phyloP scores from a whole-genome alignment of 352 stramenopile species.

The Globisporangium canariense region DNA sequence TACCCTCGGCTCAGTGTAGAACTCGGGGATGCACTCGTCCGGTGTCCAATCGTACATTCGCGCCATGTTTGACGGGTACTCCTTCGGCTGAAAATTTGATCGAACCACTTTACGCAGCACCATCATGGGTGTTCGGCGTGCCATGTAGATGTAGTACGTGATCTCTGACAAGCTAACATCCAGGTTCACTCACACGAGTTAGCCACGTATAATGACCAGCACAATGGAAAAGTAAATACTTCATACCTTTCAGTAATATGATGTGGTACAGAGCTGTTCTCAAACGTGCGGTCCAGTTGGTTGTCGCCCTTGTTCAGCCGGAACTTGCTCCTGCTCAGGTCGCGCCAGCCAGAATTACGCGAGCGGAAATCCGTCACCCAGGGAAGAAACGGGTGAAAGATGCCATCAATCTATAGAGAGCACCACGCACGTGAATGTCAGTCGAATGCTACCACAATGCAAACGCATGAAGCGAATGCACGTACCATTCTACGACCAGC shows the following conservation, averaged over 20 bases:
- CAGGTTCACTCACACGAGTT: no score
- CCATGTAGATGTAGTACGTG: conserved; percentile 95
- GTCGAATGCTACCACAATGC: background rate
- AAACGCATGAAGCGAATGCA: background rate
- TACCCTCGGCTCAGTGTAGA: conserved; percentile 86
- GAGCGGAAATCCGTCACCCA: conserved; percentile 93
- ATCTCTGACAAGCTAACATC: conserved; percentile 85
- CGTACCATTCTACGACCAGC: conserved; percentile 80
- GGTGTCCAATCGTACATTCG: conserved; percentile 94
- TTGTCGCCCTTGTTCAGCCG: conserved; percentile 93
- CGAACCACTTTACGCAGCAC: conserved; percentile 87
- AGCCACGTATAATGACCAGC: background rate
- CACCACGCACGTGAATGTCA: background rate
- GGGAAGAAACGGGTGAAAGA: conserved; percentile 93
- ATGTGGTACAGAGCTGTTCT: conserved; percentile 84
- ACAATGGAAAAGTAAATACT: background rate
- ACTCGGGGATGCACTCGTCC: conserved; percentile 96
- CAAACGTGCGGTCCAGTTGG: conserved; percentile 90
- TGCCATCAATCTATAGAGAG: conserved; percentile 46
- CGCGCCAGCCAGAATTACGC: conserved; percentile 65
- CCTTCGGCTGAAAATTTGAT: conserved; percentile 90
- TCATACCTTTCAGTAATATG: conserved; percentile 91
- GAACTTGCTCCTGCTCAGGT: conserved; percentile 93
- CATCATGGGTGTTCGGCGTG: conserved; percentile 84
- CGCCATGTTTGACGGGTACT: conserved; percentile 90